Conservation (phyloP, 2,329 filamentous ascomycete genomes). For the Trichoderma arundinaceum region DNA sequence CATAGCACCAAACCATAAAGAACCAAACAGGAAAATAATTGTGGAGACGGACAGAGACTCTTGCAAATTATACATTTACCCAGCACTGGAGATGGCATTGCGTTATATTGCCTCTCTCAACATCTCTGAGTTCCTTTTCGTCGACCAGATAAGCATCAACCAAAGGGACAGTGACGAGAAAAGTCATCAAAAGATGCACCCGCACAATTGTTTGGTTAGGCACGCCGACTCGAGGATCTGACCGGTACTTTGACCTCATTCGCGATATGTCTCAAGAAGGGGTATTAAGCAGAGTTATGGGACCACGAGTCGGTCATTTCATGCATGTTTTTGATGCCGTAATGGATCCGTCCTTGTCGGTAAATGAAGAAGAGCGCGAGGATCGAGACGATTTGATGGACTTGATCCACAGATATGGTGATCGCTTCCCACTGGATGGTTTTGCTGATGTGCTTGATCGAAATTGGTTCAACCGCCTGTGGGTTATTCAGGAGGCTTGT, state of each 20-base stretch:
- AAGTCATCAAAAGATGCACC: conserved; percentile 35
- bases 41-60: conserved; percentile 35
- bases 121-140: conserved; percentile 36
- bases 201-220: conserved; percentile 42
- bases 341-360: conserved; percentile 36
- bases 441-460: conserved; percentile 40
- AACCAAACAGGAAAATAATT: conserved; percentile 38
- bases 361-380: conserved; percentile 34
- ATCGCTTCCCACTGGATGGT: conserved; percentile 38
- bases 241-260: conserved; percentile 36
- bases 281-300: conserved; percentile 37
- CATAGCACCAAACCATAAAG: conserved; percentile 16
- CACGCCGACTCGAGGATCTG: conserved; percentile 34
- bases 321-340: conserved; percentile 42
- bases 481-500: conserved; percentile 45
- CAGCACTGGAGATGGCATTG: conserved; percentile 42
- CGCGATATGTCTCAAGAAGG: conserved; percentile 35
- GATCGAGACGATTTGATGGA: conserved; percentile 41
- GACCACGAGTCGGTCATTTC: conserved; percentile 36
- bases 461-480: conserved; percentile 43
- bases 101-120: conserved; percentile 33
- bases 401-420: conserved; percentile 36
- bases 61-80: conserved; percentile 37
- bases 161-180: conserved; percentile 39
- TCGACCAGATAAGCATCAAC: conserved; percentile 45